These are phyloP conservation scores for Penicillium nucicola DNA, from an alignment of 495 filamentous ascomycete species.

Conservation along the genomic window DNA sequence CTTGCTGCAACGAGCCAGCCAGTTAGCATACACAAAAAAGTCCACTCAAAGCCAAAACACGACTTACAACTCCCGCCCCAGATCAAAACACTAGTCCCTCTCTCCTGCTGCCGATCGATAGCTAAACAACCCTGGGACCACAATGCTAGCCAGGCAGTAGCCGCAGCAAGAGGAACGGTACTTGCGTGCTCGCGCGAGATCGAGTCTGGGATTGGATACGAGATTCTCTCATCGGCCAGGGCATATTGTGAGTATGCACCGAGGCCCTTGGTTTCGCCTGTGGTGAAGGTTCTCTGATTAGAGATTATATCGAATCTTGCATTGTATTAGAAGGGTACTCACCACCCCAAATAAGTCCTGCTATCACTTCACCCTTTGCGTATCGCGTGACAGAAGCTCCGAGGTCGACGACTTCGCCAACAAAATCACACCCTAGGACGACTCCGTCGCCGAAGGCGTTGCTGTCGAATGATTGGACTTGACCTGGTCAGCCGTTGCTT, in stretches of 20 bases:
- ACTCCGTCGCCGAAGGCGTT: constrained; percentile 30
- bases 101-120: constrained; percentile 10
- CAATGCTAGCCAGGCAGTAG: constrained; percentile 29
- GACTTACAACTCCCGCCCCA: constrained; percentile 34
- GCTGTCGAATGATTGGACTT: constrained; percentile 24
- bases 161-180: constrained; percentile 25
- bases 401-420: constrained; percentile 48
- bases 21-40: too few species aligned
- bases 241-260: constrained; percentile 8
- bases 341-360: constrained; percentile 30
- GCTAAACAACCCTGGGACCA: constrained; percentile 22
- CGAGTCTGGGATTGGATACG: constrained; percentile 16
- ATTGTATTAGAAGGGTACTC: too few species aligned
- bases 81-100: constrained; percentile 17
- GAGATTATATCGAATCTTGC: too few species aligned
- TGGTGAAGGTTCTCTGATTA: too few species aligned
- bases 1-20: too few species aligned
- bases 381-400: constrained; percentile 42
- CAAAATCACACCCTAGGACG: constrained; percentile 51
- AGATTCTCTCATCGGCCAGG: constrained; percentile 25
- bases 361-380: constrained; percentile 34
- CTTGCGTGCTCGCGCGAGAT: constrained; percentile 19
- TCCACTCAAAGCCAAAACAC: too few species aligned
- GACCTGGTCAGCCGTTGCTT: too few species aligned
- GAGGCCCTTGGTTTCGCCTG: too few species aligned